Evolutionary conservation across 2,329 filamentous ascomycete genomes (phyloP), one percentile per base, ranked within the genome.

Genomic region (Geosmithia morbida): DNA sequence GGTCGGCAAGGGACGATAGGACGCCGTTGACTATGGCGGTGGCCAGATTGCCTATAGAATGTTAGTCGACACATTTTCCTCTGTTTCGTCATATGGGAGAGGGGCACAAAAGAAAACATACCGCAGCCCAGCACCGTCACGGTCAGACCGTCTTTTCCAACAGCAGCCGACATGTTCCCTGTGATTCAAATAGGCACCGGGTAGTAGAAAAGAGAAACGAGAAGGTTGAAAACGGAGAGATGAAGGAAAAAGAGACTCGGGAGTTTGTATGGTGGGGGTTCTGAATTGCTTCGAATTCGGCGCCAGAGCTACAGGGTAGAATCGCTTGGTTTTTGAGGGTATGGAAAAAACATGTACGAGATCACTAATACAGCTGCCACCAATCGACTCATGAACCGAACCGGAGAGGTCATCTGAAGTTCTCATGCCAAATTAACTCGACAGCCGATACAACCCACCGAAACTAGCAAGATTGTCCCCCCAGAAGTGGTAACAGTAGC

Each of bases 21-120:
- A 95, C 83, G 52, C 87, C 87, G 48, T 77, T 81, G 49, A 94
- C 76, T 55, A 94, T 89, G 49, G 86, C 86, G 51, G 86, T 85
- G 50, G 87, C 87, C 79, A 94, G 85, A 47, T 81, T 89, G 53
- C 86, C 84, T 88, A 42, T n/a, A 11, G 13, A 20, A 42, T 3
- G 18, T 7, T 8, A 10, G 13, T 43, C 13, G 16, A 10, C 41
- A 43, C n/a, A 2, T 42, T 11, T 19, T 4, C 10, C 4, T 18
- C 10, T 42, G 41, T 2, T 42, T 43, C 41, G 11, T 10, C 13
- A 22, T 43, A 19, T 43, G 41, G 6, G 16, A 4, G 41, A 2
- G 33, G 33, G 33, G 19, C 26, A 18, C 2, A n/a, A n/a, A 13
- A 13, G 44, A 26, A 18, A 26, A 68, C 77, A 59, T 74, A 85